Percentiles rank a stretch among this genome's conserved stretches.
Conservation (phyloP, 192 early-diverging fungal genomes). For the Nowakowskiella sp. region DNA sequence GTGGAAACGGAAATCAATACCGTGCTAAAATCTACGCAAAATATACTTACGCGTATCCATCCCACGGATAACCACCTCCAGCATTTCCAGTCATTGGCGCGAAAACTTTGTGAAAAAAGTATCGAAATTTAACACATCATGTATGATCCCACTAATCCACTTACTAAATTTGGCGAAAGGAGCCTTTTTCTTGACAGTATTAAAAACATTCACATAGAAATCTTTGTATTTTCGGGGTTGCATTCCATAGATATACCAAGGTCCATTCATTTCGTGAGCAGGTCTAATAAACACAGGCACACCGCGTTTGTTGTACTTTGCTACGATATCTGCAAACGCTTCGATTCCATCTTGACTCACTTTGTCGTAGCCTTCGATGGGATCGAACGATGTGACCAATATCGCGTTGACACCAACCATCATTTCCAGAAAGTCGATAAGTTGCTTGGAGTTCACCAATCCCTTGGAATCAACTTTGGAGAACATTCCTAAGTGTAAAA, state of each 20-base stretch:
- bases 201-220: not conserved
- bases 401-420: not conserved
- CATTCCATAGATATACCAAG: not conserved
- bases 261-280: not conserved
- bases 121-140: not conserved
- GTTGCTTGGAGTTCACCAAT: not conserved
- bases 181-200: not conserved
- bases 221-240: not conserved
- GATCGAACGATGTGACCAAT: not conserved
- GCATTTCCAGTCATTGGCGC: not conserved
- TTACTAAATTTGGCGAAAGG: not conserved
- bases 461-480: not conserved
- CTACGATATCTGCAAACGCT: not conserved
- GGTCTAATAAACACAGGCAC: not conserved
- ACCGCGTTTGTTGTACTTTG: not conserved
- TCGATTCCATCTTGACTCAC: not conserved
- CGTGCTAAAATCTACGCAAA: not conserved
- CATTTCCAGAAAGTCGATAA: not conserved
- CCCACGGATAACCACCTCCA: not conserved
- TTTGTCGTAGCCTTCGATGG: not conserved
- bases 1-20: not conserved
- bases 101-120: too few relatives aligned
- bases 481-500: slow-evolving; percentile 2
- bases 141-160: not conserved
- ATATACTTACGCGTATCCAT: not conserved